These are phyloP conservation scores for Cutaneotrichosporon sp. DNA, from an alignment of 1,284 basidiomycete species.

Conservation along the genomic window DNA sequence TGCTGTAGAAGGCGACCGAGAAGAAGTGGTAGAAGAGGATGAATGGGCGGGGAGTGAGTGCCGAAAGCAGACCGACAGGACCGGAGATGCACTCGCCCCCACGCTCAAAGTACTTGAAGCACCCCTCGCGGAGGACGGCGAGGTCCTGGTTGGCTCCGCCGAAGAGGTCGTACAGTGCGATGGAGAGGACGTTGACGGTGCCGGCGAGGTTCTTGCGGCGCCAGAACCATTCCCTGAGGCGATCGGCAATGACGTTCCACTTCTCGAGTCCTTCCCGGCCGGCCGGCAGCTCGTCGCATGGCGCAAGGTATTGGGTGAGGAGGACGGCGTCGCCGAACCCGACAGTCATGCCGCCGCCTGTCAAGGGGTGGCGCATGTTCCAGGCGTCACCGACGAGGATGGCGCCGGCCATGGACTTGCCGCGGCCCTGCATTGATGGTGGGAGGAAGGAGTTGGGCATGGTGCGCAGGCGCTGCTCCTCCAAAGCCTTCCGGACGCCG, in stretches of 20 bases:
- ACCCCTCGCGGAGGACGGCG: slow-evolving; percentile 80
- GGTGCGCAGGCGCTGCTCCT: slow-evolving; percentile 67
- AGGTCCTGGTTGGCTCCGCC: slow-evolving; percentile 65
- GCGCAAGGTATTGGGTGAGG: slow-evolving; percentile 60
- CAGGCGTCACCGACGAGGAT: slow-evolving; percentile 92
- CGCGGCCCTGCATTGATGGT: slow-evolving; percentile 67
- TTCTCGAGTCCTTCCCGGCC: slow-evolving; percentile 51
- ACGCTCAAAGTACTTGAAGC: slow-evolving; percentile 95
- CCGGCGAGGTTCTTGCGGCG: slow-evolving; percentile 70
- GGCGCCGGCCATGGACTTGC: slow-evolving; percentile 58
- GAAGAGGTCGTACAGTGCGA: slow-evolving; percentile 88
- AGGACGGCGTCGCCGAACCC: slow-evolving; percentile 78
- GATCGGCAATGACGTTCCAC: slow-evolving; percentile 59
- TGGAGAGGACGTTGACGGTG: slow-evolving; percentile 83
- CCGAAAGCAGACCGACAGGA: slow-evolving; percentile 77
- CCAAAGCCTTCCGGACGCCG: slow-evolving; percentile 60
- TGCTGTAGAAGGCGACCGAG: slow-evolving; percentile 86
- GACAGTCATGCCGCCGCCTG: slow-evolving; percentile 95
- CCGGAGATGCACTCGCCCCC: slow-evolving; percentile 85
- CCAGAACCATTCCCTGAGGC: slow-evolving; percentile 76
- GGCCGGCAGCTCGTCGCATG: slow-evolving; percentile 26
- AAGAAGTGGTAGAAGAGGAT: slow-evolving; percentile 91
- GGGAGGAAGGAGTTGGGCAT: slow-evolving; percentile 98
- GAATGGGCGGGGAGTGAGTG: slow-evolving; percentile 65
- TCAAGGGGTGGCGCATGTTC: slow-evolving; percentile 99